Base-by-base conservation (phyloP, 148 eudicot genomes). In the Camellia lanceoleosa region DNA sequence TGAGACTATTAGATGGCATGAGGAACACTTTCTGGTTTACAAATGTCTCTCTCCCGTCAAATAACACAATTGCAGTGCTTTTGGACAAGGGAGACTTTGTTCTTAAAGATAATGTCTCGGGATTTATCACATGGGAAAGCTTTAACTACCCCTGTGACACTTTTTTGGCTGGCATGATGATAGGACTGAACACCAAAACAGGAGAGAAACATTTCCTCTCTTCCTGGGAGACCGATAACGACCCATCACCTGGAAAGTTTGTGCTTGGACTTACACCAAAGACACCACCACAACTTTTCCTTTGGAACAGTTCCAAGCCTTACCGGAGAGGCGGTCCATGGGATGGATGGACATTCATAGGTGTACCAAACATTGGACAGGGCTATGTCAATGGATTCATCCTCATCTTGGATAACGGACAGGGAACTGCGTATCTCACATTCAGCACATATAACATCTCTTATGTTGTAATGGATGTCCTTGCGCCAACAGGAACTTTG, bases 251-350 rank as follows among this genome's bases (percentile, higher is more conserved):
- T 13, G 81, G 81, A 58, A 44, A 52, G 2, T 79, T 69, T 46
- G 18, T 56, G 7, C 9, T 5, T 5, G 67, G 52, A 44, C 1
- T 71, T 60, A n/a, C 12, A 15, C 10, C 58, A 4, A 11, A 60
- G 6, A 41, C 23, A 13, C 66, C 67, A 3, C 68, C 66, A 8
- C 67, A 56, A 61, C 59, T 7, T 7, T 47, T 79, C 11, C 16
- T 44, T 1, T 71, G 81, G 81, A 71, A 20, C 7, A 41, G 19
- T 3, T 20, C 69, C 10, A 16, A 10, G 4, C 68, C 56, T 2
- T 71, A 71, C 56, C 60, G 81, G 76, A 59, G 42, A 44, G 49
- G 46, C 49, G 76, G 81, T 8, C 81, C 69, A 6, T 79, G 81
- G 81, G 23, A 71, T 46, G 81, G 67, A 7, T 15, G 11, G 42